Evolutionary conservation across 2,329 filamentous ascomycete species (phyloP).

Genomic region (Botrytis porri): DNA sequence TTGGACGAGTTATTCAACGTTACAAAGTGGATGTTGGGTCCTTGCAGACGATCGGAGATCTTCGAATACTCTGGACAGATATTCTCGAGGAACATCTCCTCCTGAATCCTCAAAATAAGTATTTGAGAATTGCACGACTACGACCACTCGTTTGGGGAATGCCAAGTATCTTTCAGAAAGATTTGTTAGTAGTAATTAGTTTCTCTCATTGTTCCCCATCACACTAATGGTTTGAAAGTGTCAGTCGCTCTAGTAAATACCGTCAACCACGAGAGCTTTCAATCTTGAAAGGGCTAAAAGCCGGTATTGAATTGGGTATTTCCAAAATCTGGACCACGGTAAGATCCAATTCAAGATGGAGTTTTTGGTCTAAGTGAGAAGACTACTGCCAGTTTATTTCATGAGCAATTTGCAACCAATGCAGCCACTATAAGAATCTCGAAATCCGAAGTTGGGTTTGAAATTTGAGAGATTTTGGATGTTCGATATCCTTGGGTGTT

Average conservation of each 20-base stretch:
- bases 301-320: not conserved
- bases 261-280: not conserved
- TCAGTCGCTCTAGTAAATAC: not conserved
- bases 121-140: not conserved
- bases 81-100: constrained; percentile 1
- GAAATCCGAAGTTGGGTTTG: too few relatives aligned
- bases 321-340: too few relatives aligned
- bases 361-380: too few relatives aligned
- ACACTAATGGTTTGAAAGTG: not conserved
- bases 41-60: not conserved
- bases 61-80: constrained; percentile 4
- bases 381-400: too few relatives aligned
- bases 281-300: not conserved
- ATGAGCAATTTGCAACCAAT: too few relatives aligned
- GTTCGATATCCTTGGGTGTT: too few relatives aligned
- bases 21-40: not conserved
- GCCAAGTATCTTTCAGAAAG: not conserved
- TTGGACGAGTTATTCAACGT: not conserved
- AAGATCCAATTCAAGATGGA: too few relatives aligned
- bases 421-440: too few relatives aligned
- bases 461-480: too few relatives aligned
- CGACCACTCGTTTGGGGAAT: not conserved
- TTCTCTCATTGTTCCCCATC: not conserved
- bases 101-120: not conserved
- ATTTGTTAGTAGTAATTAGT: not conserved